These are phyloP conservation scores for Metarhizium humberi DNA, from an alignment of 2,329 filamentous ascomycete genomes.

Conservation along the genomic window DNA sequence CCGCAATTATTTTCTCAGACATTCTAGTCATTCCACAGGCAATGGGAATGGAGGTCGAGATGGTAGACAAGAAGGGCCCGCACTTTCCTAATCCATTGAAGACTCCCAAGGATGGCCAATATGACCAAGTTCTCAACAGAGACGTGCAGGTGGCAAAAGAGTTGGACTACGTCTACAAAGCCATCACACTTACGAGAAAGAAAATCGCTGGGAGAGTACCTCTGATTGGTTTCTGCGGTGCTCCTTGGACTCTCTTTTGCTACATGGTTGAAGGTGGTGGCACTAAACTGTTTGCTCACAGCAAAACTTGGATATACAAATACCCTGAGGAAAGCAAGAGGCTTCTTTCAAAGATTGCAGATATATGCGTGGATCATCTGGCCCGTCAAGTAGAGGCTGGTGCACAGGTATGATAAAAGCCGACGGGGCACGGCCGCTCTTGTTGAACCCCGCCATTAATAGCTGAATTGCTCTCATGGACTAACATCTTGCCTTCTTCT, in stretches of 20 bases:
- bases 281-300: slow-evolving; percentile 87
- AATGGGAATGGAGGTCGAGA: slow-evolving; percentile 97
- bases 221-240: slow-evolving; percentile 91
- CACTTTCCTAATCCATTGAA: slow-evolving; percentile 82
- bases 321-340: slow-evolving; percentile 72
- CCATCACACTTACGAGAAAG: slow-evolving; percentile 80
- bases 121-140: slow-evolving; percentile 63
- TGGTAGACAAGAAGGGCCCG: slow-evolving; percentile 95
- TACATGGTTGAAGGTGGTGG: slow-evolving; percentile 99
- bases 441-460: background rate
- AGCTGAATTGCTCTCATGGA: background rate
- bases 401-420: slow-evolving; percentile 55
- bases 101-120: slow-evolving; percentile 75
- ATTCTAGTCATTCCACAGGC: slow-evolving; percentile 97
- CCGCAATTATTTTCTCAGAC: slow-evolving; percentile 97
- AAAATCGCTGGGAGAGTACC: slow-evolving; percentile 86
- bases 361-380: slow-evolving; percentile 90
- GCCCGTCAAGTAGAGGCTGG: slow-evolving; percentile 88
- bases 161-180: slow-evolving; percentile 90
- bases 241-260: slow-evolving; percentile 92
- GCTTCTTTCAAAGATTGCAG: slow-evolving; percentile 82
- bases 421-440: background rate
- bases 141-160: slow-evolving; percentile 77
- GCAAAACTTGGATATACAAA: slow-evolving; percentile 94
- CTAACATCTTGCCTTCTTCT: background rate